phyloP scores from a whole-genome alignment of 176 grass and related monocot genomes.

The Paspalum notatum region DNA sequence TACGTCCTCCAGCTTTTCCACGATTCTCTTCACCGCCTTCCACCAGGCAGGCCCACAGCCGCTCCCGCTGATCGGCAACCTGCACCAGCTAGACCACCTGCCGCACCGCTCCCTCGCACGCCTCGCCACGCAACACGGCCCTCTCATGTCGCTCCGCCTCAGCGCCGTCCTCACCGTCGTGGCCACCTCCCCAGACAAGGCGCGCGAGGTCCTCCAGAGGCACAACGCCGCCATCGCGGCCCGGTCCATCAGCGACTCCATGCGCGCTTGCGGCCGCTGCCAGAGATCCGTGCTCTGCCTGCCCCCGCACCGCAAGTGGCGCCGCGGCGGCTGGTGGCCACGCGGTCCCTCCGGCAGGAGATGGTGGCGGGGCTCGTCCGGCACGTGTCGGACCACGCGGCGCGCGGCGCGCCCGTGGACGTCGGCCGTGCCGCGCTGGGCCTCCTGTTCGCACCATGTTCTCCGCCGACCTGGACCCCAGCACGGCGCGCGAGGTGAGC shows the following conservation, averaged over 20 bases:
- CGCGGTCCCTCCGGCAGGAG: background rate
- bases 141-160: conserved; percentile 17
- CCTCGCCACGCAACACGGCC: conserved; percentile 13
- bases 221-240: background rate
- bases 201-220: conserved; percentile 12
- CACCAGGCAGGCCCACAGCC: conserved; percentile 5
- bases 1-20: background rate
- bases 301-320: conserved; percentile 24
- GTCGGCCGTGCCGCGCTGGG: conserved; percentile 6
- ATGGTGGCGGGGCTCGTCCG: background rate
- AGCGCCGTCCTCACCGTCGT: conserved; percentile 16
- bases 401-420: background rate
- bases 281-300: background rate
- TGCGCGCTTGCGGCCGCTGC: background rate
- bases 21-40: background rate
- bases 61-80: conserved; percentile 12
- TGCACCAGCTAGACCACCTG: background rate
- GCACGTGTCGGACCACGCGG: background rate
- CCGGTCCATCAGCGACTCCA: conserved; percentile 13
- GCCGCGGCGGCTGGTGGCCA: background rate
- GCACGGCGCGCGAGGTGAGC: background rate
- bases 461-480: conserved; percentile 35
- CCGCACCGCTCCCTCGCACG: background rate
- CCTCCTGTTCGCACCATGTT: conserved; percentile 37
- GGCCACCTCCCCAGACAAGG: conserved; percentile 29